A percentile compares a stretch with the other conserved stretches of the same genome.
These are phyloP conservation scores for Xylaria sp. DNA, from an alignment of 2,329 filamentous ascomycete genomes.

Conservation along the genomic window DNA sequence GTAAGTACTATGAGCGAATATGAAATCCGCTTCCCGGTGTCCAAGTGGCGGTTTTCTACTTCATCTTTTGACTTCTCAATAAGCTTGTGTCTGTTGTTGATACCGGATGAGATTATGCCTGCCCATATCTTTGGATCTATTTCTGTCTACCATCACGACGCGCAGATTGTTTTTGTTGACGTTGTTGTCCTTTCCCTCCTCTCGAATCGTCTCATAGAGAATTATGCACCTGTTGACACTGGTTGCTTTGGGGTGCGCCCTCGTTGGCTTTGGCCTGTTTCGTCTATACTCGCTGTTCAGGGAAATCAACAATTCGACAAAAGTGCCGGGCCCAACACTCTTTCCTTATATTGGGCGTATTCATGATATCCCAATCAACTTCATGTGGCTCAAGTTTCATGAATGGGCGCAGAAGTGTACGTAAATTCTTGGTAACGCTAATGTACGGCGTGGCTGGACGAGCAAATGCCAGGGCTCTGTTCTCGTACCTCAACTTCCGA, in stretches of 20 bases:
- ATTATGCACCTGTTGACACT: conserved; percentile 47
- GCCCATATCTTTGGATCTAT: conserved; percentile 17
- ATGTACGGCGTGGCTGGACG: not conserved
- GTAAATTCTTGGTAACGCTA: not conserved
- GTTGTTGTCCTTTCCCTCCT: not conserved
- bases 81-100: not conserved
- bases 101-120: not conserved
- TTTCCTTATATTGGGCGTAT: conserved; percentile 54
- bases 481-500: not conserved
- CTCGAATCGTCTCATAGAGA: not conserved
- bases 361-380: conserved; percentile 60
- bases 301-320: conserved; percentile 49
- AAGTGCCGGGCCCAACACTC: conserved; percentile 49
- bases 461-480: not conserved
- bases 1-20: conserved; percentile 2
- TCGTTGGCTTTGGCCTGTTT: conserved; percentile 41
- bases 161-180: not conserved
- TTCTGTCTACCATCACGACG: conserved; percentile 3
- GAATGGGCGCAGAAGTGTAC: conserved; percentile 50
- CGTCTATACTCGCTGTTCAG: conserved; percentile 47
- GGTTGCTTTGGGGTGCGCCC: conserved; percentile 37
- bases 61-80: not conserved
- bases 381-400: conserved; percentile 65
- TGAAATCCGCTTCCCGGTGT: conserved; percentile 6
- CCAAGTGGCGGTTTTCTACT: not conserved